Evolutionary conservation across 371 early-diverging fungal genomes (phyloP).

Genomic region (Actinomortierella wolfii): DNA sequence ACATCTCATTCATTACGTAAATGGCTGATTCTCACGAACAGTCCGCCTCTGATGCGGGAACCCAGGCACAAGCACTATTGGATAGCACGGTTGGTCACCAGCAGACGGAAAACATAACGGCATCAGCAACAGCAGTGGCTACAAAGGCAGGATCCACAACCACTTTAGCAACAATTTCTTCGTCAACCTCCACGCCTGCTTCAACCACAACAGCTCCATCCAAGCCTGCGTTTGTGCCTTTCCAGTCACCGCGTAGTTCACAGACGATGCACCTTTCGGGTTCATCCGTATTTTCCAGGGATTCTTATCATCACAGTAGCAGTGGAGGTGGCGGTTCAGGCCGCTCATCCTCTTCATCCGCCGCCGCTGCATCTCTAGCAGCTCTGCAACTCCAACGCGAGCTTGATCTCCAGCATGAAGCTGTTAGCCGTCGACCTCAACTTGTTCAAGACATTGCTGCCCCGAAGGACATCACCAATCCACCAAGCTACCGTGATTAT

Average conservation of each 20-base stretch:
- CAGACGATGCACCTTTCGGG: slow-evolving; percentile 26
- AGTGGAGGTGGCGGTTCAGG: slow-evolving; percentile 19
- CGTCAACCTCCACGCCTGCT: slow-evolving; percentile 21
- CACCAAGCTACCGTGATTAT: slow-evolving; percentile 40
- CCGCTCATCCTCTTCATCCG: slow-evolving; percentile 3
- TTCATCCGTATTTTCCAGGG: background rate
- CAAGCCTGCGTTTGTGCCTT: slow-evolving; percentile 32
- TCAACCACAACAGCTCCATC: slow-evolving; percentile 34
- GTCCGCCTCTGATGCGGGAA: too few species aligned
- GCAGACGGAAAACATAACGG: too few species aligned
- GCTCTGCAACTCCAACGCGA: slow-evolving; percentile 33
- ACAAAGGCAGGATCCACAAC: background rate
- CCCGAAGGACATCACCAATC: slow-evolving; percentile 30
- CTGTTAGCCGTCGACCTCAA: slow-evolving; percentile 36
- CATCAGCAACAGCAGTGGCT: background rate
- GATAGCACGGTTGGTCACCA: too few species aligned
- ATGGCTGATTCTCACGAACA: too few species aligned
- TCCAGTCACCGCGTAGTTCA: slow-evolving; percentile 40
- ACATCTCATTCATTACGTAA: too few species aligned
- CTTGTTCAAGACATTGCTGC: slow-evolving; percentile 33
- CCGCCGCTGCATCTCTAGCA: slow-evolving; percentile 36
- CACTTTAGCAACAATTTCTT: background rate
- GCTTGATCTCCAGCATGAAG: slow-evolving; percentile 35
- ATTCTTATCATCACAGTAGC: background rate
- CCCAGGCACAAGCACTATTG: too few species aligned